Evolutionary conservation across 139 green algal genomes (phyloP).

Genomic region (Tetraselmis chui): DNA sequence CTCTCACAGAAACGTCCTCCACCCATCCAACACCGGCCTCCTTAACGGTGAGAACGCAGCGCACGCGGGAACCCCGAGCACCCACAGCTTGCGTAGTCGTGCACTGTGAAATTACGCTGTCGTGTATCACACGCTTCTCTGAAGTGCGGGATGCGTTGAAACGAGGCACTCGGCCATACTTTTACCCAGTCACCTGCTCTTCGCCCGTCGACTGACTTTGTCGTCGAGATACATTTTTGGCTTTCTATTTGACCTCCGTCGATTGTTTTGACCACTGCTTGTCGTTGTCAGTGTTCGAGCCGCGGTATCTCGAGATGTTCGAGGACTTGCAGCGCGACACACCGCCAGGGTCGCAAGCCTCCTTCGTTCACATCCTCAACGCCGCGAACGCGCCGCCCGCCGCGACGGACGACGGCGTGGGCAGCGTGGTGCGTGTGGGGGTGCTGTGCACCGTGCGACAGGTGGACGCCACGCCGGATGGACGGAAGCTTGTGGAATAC

Average conservation of each 20-base stretch:
- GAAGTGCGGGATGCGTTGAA: too few species aligned
- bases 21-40: neutral
- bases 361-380: neutral
- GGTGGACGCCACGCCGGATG: neutral
- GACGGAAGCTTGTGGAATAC: neutral
- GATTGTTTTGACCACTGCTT: too few species aligned
- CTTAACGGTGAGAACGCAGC: neutral
- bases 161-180: too few species aligned
- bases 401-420: neutral
- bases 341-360: neutral
- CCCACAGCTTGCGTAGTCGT: too few species aligned
- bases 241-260: too few species aligned
- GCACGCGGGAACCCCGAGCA: too few species aligned
- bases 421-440: neutral
- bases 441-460: neutral
- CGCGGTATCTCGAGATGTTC: neutral
- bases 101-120: too few species aligned
- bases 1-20: neutral
- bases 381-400: too few species aligned
- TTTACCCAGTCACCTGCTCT: too few species aligned
- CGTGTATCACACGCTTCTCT: too few species aligned
- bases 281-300: neutral
- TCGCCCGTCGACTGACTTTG: too few species aligned
- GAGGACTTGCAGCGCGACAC: neutral
- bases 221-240: too few species aligned